phyloP scores from a whole-genome alignment of 1,284 basidiomycete genomes.

The Wallemia mellicola region DNA sequence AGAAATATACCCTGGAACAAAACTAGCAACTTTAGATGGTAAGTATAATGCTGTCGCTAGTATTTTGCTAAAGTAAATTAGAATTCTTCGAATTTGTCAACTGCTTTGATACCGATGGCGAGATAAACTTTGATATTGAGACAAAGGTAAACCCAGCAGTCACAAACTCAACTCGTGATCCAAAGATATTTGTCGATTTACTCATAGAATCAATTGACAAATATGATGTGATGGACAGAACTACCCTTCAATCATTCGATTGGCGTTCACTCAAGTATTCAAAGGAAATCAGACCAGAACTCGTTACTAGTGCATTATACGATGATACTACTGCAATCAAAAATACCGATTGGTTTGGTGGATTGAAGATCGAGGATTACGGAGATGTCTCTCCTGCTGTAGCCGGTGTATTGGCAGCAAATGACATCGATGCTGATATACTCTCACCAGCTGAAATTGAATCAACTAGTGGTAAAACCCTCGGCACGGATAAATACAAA shows the following conservation, averaged over 20 bases:
- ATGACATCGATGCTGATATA: slow-evolving; percentile 6
- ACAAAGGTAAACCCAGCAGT: slow-evolving; percentile 5
- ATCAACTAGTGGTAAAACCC: slow-evolving; percentile 2
- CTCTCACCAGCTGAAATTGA: slow-evolving; percentile 5
- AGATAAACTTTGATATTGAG: slow-evolving; percentile 7
- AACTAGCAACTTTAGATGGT: slow-evolving; percentile 5
- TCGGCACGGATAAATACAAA: slow-evolving; percentile 1
- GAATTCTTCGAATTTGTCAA: slow-evolving; percentile 6
- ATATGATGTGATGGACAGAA: slow-evolving; percentile 3
- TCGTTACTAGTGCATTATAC: slow-evolving; percentile 6
- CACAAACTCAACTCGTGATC: slow-evolving; percentile 4
- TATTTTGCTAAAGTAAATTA: too few relatives aligned
- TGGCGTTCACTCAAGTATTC: slow-evolving; percentile 6
- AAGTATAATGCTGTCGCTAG: too few relatives aligned
- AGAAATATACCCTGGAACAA: slow-evolving; percentile 3
- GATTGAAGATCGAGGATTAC: slow-evolving; percentile 5
- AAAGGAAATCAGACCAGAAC: slow-evolving; percentile 4
- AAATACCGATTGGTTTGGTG: slow-evolving; percentile 6
- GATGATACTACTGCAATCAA: slow-evolving; percentile 6
- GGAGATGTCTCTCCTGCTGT: slow-evolving; percentile 2
- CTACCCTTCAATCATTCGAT: slow-evolving; percentile 7
- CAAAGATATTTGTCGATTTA: slow-evolving; percentile 6
- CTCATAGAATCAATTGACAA: slow-evolving; percentile 4
- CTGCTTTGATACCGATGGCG: background rate
- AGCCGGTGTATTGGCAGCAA: slow-evolving; percentile 4